Conservation (phyloP, 805 yeast genomes). For the Clavispora santaluciae region DNA sequence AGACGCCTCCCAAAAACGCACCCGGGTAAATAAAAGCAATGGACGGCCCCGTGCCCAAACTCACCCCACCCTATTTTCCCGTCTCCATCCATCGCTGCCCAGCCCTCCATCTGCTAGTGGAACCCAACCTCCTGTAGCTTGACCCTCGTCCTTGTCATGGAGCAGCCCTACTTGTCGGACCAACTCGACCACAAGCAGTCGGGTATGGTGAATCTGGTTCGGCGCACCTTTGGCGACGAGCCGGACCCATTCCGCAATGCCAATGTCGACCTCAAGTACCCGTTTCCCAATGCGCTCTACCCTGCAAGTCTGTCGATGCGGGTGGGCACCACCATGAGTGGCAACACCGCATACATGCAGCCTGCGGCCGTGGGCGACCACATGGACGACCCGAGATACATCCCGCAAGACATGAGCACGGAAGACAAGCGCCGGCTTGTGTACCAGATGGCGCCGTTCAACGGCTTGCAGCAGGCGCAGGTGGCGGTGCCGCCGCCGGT, state of each 20-base stretch:
- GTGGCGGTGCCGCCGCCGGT: conserved; percentile 7
- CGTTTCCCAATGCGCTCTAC: conserved; percentile 12
- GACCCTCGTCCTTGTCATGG: too few species aligned
- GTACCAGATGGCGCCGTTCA: conserved; percentile 1
- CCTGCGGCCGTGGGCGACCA: conserved; percentile 6
- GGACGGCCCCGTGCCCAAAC: background rate
- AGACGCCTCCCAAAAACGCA: background rate
- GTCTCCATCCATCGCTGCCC: background rate
- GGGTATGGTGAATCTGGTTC: conserved; percentile 8
- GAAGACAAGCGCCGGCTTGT: conserved; percentile 13
- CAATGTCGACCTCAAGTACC: conserved; percentile 11
- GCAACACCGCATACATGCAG: background rate
- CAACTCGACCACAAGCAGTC: conserved; percentile 8
- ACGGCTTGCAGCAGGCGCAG: background rate
- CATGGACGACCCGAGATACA: conserved; percentile 12
- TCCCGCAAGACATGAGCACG: conserved; percentile 11
- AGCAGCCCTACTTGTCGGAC: conserved; percentile 13
- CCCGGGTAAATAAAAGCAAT: background rate
- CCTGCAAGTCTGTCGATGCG: conserved; percentile 9
- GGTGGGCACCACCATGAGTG: conserved; percentile 1
- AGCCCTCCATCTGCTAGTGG: too few species aligned
- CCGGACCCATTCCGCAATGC: conserved; percentile 10
- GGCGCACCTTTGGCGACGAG: conserved; percentile 13
- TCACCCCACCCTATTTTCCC: background rate
- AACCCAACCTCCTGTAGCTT: too few species aligned